phyloP scores from a whole-genome alignment of 495 filamentous ascomycete genomes.

The Parmelia sp. region DNA sequence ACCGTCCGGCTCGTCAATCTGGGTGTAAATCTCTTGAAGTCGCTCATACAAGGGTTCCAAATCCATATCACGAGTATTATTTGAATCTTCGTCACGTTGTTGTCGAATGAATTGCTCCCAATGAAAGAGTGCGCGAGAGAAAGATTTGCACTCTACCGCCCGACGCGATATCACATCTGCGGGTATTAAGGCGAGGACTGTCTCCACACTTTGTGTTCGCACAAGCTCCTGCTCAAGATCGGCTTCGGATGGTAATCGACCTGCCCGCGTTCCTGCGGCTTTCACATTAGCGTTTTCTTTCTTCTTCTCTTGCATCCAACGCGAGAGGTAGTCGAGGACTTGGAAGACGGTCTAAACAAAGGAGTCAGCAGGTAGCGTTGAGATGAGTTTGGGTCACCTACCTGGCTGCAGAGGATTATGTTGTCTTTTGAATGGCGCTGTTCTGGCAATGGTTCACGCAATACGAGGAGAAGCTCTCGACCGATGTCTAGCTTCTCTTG shows the following conservation, averaged over 20 bases:
- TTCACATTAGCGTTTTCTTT: slow-evolving; percentile 42
- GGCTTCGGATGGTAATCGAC: slow-evolving; percentile 30
- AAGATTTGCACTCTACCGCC: slow-evolving; percentile 87
- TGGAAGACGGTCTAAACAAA: slow-evolving; percentile 70
- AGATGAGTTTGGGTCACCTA: slow-evolving; percentile 35
- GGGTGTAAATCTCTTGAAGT: slow-evolving; percentile 87
- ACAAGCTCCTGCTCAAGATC: slow-evolving; percentile 37
- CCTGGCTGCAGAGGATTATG: slow-evolving; percentile 75
- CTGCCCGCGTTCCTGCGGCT: slow-evolving; percentile 33
- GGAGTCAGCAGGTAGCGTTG: slow-evolving; percentile 1
- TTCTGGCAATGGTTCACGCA: slow-evolving; percentile 53
- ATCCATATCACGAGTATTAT: slow-evolving; percentile 35
- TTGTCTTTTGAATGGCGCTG: slow-evolving; percentile 55
- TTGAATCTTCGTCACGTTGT: slow-evolving; percentile 38
- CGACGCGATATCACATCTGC: slow-evolving; percentile 77
- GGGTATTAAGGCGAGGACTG: slow-evolving; percentile 63
- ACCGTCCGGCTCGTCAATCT: slow-evolving; percentile 96
- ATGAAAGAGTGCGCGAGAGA: slow-evolving; percentile 83
- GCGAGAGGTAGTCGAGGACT: slow-evolving; percentile 81
- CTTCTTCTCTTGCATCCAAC: slow-evolving; percentile 81
- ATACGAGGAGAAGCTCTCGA: slow-evolving; percentile 63
- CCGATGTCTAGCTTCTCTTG: slow-evolving; percentile 59
- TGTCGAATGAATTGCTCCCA: slow-evolving; percentile 86
- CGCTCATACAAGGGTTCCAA: slow-evolving; percentile 61
- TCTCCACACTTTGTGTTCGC: slow-evolving; percentile 57